phyloP scores from a whole-genome alignment of 2,329 filamentous ascomycete genomes.

The Didymella segeticola region DNA sequence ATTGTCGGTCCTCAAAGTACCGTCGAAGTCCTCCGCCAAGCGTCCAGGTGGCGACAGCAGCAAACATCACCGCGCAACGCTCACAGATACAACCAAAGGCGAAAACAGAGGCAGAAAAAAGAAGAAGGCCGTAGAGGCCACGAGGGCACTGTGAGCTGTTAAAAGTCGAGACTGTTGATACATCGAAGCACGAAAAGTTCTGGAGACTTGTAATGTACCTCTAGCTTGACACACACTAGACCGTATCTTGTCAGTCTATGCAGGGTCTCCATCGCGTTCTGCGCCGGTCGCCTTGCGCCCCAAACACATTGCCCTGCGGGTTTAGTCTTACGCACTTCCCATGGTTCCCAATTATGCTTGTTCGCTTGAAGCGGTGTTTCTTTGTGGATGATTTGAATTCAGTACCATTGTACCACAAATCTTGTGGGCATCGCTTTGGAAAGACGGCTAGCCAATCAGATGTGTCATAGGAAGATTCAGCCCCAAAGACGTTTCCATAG shows the following conservation, averaged over 20 bases:
- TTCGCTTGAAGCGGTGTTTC: slow-evolving; percentile 3
- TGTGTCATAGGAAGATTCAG: background rate
- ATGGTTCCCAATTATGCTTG: background rate
- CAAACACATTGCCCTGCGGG: background rate
- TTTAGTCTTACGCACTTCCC: background rate
- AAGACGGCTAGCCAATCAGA: slow-evolving; percentile 7
- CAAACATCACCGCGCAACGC: slow-evolving; percentile 18
- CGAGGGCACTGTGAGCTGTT: background rate
- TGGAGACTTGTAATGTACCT: slow-evolving; percentile 12
- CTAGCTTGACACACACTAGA: slow-evolving; percentile 15
- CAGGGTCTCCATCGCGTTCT: slow-evolving; percentile 13
- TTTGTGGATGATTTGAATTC: slow-evolving; percentile 8
- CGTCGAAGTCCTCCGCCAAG: slow-evolving; percentile 24
- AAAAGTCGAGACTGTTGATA: slow-evolving; percentile 8
- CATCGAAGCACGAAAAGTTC: slow-evolving; percentile 11
- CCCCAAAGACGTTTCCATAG: background rate
- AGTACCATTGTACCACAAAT: slow-evolving; percentile 9
- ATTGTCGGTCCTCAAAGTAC: slow-evolving; percentile 25
- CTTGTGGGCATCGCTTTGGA: background rate
- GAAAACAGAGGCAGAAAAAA: slow-evolving; percentile 1
- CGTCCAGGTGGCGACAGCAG: slow-evolving; percentile 32
- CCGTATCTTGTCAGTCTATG: slow-evolving; percentile 17
- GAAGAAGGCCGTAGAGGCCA: slow-evolving; percentile 4
- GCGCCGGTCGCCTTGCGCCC: slow-evolving; percentile 6
- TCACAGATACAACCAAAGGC: slow-evolving; percentile 1